These are phyloP conservation scores for Jaenimonas drosophilae DNA, from an alignment of 208 protist species.

Conservation along the genomic window DNA sequence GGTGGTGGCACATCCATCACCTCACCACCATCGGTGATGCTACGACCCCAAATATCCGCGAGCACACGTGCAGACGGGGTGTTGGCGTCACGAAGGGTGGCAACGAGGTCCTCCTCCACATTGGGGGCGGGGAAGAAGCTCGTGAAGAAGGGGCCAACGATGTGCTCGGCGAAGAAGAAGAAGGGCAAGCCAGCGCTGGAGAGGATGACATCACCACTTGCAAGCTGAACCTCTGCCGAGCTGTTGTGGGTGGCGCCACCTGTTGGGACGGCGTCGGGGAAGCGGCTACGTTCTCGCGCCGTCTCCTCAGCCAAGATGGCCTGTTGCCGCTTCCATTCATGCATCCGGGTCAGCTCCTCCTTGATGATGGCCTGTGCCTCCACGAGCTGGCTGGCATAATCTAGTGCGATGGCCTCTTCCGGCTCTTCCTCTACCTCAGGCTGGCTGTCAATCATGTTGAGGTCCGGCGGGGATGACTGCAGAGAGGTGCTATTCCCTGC, in stretches of 20 bases:
- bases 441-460: background rate
- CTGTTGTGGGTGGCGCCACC: background rate
- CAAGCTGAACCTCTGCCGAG: background rate
- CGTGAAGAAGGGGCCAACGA: conserved; percentile 37
- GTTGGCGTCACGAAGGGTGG: too few species aligned
- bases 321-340: conserved; percentile 10
- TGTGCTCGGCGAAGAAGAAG: conserved; percentile 35
- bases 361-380: conserved; percentile 3
- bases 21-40: background rate
- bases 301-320: conserved; percentile 4
- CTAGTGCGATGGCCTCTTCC: background rate
- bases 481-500: too few species aligned
- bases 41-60: too few species aligned
- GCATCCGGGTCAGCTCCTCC: conserved; percentile 9
- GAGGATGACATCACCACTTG: background rate
- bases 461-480: too few species aligned
- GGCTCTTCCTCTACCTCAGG: background rate
- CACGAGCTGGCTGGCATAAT: too few species aligned
- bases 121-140: conserved; percentile 16
- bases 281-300: background rate
- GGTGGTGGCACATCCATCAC: background rate
- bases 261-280: background rate
- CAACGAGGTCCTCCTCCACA: background rate
- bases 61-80: too few species aligned
- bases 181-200: conserved; percentile 26